A percentile compares a stretch with the other conserved stretches of the same genome.
Evolutionary conservation across 805 yeast genomes (phyloP).

Genomic region (Lipomyces yamanashiensis): DNA sequence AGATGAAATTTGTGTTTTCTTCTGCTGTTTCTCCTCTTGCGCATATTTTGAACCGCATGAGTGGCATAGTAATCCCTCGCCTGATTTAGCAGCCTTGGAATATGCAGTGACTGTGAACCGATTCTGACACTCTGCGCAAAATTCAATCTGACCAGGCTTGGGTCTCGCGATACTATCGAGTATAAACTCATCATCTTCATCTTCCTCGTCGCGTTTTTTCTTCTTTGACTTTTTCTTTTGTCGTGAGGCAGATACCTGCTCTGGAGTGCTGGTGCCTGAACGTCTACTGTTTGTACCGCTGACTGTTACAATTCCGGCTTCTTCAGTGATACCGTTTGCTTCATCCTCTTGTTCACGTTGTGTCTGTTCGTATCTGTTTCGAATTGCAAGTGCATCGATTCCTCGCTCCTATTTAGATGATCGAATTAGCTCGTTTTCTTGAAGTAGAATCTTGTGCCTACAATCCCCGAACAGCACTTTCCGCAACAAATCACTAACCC

Average conservation of each 20-base stretch:
- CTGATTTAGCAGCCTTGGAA: slow-evolving; percentile 53
- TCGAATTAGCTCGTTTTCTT: too few relatives aligned
- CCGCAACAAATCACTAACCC: slow-evolving; percentile 22
- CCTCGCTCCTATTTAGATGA: slow-evolving; percentile 31
- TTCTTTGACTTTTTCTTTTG: slow-evolving; percentile 10
- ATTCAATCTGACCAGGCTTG: slow-evolving; percentile 48
- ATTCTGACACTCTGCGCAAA: slow-evolving; percentile 66
- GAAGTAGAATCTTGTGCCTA: not conserved
- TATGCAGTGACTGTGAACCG: slow-evolving; percentile 68
- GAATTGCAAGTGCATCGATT: slow-evolving; percentile 34
- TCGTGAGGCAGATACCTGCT: not conserved
- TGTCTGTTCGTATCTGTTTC: slow-evolving; percentile 28
- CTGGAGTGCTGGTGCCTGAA: not conserved
- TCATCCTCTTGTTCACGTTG: slow-evolving; percentile 16
- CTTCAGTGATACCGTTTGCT: slow-evolving; percentile 17
- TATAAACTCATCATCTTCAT: slow-evolving; percentile 29
- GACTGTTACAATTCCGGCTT: slow-evolving; percentile 19
- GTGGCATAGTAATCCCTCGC: slow-evolving; percentile 58
- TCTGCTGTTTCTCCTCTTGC: slow-evolving; percentile 50
- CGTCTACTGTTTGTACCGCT: slow-evolving; percentile 2
- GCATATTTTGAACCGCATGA: slow-evolving; percentile 63
- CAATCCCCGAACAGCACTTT: not conserved
- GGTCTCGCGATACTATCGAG: slow-evolving; percentile 20
- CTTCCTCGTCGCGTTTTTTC: slow-evolving; percentile 30
- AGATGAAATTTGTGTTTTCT: slow-evolving; percentile 59